Conservation (phyloP, 2,329 filamentous ascomycete genomes). For the Aspergillus carbonarius region DNA sequence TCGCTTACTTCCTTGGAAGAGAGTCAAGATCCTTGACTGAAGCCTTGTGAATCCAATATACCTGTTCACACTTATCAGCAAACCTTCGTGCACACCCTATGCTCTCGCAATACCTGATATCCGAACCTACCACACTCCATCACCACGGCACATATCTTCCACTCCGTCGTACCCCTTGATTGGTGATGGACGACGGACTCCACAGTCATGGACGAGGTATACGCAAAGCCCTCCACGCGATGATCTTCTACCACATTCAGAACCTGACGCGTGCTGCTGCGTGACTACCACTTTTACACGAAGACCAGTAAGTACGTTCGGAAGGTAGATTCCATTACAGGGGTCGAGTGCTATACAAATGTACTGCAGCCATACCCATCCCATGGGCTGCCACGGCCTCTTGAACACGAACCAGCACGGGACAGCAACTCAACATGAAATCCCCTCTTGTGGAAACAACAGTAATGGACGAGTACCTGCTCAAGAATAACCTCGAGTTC, state of each 20-base stretch:
- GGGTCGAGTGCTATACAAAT: neutral
- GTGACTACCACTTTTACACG: neutral
- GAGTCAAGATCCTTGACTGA: too few species aligned
- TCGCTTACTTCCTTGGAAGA: too few species aligned
- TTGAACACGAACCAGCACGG: too few species aligned
- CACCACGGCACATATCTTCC: neutral
- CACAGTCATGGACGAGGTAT: neutral
- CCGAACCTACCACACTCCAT: neutral
- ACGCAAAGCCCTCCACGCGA: neutral
- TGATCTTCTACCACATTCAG: neutral
- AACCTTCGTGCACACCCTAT: neutral
- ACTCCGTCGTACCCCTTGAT: neutral
- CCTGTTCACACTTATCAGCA: too few species aligned
- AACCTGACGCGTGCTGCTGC: neutral
- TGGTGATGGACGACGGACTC: neutral
- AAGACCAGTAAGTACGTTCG: neutral
- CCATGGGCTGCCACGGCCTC: neutral
- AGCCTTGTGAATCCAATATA: too few species aligned
- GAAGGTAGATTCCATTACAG: neutral
- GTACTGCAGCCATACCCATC: neutral
- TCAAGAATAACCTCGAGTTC: constrained; percentile 16
- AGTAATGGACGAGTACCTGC: neutral
- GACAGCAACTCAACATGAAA: neutral
- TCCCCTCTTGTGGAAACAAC: neutral
- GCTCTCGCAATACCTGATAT: neutral